These are phyloP conservation scores for Mrakia frigida DNA, from an alignment of 768 basidiomycete genomes.

Conservation along the genomic window DNA sequence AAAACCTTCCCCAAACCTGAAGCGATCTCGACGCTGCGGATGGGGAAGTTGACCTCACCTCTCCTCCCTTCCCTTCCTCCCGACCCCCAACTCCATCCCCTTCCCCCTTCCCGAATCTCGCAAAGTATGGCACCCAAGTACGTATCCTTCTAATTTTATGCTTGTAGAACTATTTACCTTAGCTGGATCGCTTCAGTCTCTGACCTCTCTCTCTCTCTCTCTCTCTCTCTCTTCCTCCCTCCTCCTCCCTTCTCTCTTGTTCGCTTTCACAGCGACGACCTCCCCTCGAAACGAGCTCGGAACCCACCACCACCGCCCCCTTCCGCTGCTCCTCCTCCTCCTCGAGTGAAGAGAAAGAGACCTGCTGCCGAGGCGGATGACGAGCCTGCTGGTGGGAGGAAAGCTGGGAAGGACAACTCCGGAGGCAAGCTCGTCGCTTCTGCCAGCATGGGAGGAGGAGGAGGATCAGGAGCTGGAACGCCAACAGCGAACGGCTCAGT, in stretches of 20 bases:
- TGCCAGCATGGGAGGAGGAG: background rate
- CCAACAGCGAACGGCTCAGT: background rate
- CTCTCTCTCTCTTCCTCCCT: background rate
- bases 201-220: background rate
- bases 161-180: no score
- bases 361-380: constrained; percentile 15
- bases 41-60: no score
- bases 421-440: background rate
- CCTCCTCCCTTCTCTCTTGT: background rate
- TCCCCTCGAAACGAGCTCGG: constrained; percentile 13
- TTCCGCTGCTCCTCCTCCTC: constrained; percentile 8
- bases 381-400: constrained; percentile 12
- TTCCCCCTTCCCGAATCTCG: no score
- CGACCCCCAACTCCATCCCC: no score
- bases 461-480: background rate
- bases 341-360: constrained; percentile 26
- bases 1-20: no score
- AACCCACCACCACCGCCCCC: constrained; percentile 12
- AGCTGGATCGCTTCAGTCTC: background rate
- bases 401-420: constrained; percentile 15
- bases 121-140: no score
- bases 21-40: no score
- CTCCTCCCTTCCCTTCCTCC: no score
- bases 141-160: no score
- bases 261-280: background rate